These are phyloP conservation scores for Rhodomyrtus psidioides DNA, from an alignment of 441 rosid genomes.

Conservation along the genomic window DNA sequence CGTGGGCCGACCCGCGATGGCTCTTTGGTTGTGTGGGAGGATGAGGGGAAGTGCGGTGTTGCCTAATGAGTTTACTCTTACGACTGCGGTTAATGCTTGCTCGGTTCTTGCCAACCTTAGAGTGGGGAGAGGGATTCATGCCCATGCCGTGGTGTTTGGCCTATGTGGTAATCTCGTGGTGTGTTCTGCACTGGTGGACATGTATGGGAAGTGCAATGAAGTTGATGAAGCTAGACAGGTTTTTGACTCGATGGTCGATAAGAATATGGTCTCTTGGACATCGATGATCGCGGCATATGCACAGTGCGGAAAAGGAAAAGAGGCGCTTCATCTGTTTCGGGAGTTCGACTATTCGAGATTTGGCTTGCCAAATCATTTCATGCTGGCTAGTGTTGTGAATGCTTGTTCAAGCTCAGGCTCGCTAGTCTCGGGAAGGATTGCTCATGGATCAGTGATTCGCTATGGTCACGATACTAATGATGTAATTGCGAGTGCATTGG, in stretches of 20 bases:
- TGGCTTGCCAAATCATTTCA: conserved; percentile 44
- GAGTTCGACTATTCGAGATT: conserved; percentile 17
- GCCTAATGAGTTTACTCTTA: conserved; percentile 57
- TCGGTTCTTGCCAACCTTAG: conserved; percentile 36
- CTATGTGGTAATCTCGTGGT: conserved; percentile 42
- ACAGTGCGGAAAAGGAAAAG: conserved; percentile 59
- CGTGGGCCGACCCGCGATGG: conserved; percentile 23
- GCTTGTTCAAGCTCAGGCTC: conserved; percentile 68
- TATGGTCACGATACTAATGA: conserved; percentile 31
- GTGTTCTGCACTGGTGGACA: conserved; percentile 66
- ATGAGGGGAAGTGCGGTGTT: conserved; percentile 28
- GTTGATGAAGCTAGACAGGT: conserved; percentile 51
- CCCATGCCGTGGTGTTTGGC: conserved; percentile 42
- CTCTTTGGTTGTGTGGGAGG: conserved; percentile 27
- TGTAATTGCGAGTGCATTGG: conserved; percentile 55
- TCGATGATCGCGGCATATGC: conserved; percentile 68
- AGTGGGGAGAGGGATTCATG: conserved; percentile 48
- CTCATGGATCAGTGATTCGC: conserved; percentile 54
- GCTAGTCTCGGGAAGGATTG: conserved; percentile 49
- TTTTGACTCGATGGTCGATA: conserved; percentile 47
- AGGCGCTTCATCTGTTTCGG: conserved; percentile 54
- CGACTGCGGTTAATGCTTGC: conserved; percentile 52
- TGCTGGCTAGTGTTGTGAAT: conserved; percentile 57
- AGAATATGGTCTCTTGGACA: conserved; percentile 74
- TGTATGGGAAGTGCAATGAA: conserved; percentile 87